A percentile compares a stretch with the other conserved stretches of the same genome.
phyloP scores from a whole-genome alignment of 2,329 filamentous ascomycete species.

The Penicillium sclerotiorum region DNA sequence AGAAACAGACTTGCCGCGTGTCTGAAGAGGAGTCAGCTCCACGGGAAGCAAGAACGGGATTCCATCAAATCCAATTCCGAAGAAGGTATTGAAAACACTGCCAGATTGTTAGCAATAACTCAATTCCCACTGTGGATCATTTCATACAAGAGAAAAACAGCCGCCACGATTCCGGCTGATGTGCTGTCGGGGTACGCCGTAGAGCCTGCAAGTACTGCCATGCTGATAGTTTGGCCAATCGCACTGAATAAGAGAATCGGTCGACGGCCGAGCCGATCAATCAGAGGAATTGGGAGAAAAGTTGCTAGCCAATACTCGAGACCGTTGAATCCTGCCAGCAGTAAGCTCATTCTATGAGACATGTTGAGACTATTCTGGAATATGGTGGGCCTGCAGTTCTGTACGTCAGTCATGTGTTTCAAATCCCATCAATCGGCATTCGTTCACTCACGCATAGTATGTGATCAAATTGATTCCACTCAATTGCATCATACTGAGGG shows the following conservation, averaged over 20 bases:
- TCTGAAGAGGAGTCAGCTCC: slow-evolving; percentile 4
- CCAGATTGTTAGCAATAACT: background rate
- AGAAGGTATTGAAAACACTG: slow-evolving; percentile 4
- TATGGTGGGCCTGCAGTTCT: background rate
- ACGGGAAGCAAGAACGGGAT: slow-evolving; percentile 1
- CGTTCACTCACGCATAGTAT: background rate
- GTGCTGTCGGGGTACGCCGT: slow-evolving; percentile 1
- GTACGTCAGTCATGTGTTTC: background rate
- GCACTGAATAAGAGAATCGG: background rate
- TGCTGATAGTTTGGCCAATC: slow-evolving; percentile 5
- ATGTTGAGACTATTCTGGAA: slow-evolving; percentile 3
- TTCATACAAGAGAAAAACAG: background rate
- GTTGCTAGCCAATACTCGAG: slow-evolving; percentile 5
- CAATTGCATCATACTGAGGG: background rate
- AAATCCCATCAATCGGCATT: background rate
- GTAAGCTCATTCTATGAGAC: background rate
- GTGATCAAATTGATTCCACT: slow-evolving; percentile 4
- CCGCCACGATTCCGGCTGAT: background rate
- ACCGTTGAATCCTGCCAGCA: background rate
- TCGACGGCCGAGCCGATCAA: slow-evolving; percentile 1
- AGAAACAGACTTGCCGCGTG: slow-evolving; percentile 34
- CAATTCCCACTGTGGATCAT: background rate
- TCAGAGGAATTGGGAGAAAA: slow-evolving; percentile 2
- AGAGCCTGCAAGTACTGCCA: background rate
- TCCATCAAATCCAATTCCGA: slow-evolving; percentile 1